Percentiles rank a stretch among this genome's conserved stretches.
Conservation (phyloP, 2,329 filamentous ascomycete species). For the Scedosporium aurantiacum region DNA sequence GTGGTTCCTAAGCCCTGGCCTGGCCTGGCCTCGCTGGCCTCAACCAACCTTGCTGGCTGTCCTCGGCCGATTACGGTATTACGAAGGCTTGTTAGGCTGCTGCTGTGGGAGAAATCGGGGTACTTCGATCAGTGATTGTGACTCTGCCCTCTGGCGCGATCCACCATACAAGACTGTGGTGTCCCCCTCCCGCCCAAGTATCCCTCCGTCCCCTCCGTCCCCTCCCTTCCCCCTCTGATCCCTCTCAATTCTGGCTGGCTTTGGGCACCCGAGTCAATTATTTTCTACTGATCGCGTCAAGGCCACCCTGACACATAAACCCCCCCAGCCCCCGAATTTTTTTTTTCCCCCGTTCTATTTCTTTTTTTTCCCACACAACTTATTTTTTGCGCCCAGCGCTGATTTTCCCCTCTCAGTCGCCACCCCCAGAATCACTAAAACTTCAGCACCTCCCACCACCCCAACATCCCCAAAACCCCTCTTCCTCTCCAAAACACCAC, state of each 20-base stretch:
- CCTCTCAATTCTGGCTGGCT: conserved; percentile 4
- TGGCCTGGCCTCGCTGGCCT: no score
- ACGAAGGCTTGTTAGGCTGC: not conserved
- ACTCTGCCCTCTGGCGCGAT: not conserved
- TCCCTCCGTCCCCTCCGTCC: not conserved
- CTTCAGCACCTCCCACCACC: conserved; percentile 5
- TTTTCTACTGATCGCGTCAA: conserved; percentile 7
- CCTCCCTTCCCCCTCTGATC: conserved; percentile 7
- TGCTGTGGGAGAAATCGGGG: not conserved
- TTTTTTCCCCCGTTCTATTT: conserved; percentile 2
- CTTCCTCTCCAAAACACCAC: not conserved
- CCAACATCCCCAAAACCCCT: not conserved
- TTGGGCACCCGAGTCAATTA: not conserved
- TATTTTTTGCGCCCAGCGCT: conserved; percentile 10
- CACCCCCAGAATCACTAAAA: conserved; percentile 10
- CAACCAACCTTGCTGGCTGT: not conserved
- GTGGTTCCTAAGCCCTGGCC: no score
- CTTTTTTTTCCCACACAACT: conserved; percentile 7
- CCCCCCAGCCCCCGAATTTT: conserved; percentile 14
- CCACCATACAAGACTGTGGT: not conserved
- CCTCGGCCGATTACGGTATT: not conserved
- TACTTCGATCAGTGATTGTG: not conserved
- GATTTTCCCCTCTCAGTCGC: conserved; percentile 14
- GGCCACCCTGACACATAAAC: conserved; percentile 1
- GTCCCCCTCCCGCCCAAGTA: not conserved